Evolutionary conservation across 1,284 basidiomycete species (phyloP).

Genomic region (Sporisorium graminicola): DNA sequence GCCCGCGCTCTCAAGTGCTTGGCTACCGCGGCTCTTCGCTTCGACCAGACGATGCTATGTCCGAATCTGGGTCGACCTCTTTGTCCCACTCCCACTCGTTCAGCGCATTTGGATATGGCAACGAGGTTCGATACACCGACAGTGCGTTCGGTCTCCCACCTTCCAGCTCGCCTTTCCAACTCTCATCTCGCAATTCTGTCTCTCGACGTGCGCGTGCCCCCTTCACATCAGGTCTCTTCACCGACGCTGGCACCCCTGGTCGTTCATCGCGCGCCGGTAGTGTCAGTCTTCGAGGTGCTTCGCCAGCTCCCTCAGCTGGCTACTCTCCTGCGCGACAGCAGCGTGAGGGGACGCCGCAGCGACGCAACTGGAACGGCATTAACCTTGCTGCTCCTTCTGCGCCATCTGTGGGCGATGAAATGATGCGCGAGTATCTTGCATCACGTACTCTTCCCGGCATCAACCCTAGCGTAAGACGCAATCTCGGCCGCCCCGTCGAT

Average conservation of each 20-base stretch:
- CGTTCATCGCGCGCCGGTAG: slow-evolving; percentile 33
- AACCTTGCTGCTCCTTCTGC: slow-evolving; percentile 51
- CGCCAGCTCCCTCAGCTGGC: slow-evolving; percentile 33
- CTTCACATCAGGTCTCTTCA: slow-evolving; percentile 23
- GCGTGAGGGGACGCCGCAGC: slow-evolving; percentile 34
- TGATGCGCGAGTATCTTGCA: slow-evolving; percentile 54
- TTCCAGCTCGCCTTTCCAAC: slow-evolving; percentile 50
- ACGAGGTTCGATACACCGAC: slow-evolving; percentile 48
- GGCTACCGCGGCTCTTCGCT: slow-evolving; percentile 39
- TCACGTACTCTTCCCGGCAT: slow-evolving; percentile 45
- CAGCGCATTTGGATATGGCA: slow-evolving; percentile 56
- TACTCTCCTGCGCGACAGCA: slow-evolving; percentile 27
- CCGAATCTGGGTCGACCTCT: slow-evolving; percentile 38
- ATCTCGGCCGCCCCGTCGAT: slow-evolving; percentile 17
- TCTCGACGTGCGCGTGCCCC: slow-evolving; percentile 20
- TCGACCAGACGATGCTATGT: slow-evolving; percentile 52
- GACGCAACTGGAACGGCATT: slow-evolving; percentile 60
- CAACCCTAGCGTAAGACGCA: slow-evolving; percentile 29
- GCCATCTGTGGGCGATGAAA: slow-evolving; percentile 52
- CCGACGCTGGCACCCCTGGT: slow-evolving; percentile 26
- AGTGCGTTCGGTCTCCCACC: slow-evolving; percentile 46
- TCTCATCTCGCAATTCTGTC: slow-evolving; percentile 41
- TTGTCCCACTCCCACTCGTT: slow-evolving; percentile 46
- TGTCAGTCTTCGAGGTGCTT: slow-evolving; percentile 27
- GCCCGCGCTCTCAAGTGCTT: slow-evolving; percentile 40